Conservation (phyloP, 768 basidiomycete genomes). For the Psilocybe cubensis region DNA sequence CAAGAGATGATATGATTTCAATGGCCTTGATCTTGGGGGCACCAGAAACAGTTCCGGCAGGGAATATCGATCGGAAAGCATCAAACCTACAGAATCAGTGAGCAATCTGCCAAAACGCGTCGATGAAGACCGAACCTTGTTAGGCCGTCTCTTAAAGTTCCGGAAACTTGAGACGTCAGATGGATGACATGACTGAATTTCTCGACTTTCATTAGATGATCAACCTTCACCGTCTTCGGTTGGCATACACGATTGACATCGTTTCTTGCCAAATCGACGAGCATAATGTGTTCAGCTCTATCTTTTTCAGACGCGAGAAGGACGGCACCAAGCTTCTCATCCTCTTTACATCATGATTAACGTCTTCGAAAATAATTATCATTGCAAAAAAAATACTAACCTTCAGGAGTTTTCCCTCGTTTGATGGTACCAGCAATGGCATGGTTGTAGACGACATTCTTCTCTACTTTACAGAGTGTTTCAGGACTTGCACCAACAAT, state of each 20-base stretch:
- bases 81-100: conserved; percentile 69
- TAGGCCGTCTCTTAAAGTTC: conserved; percentile 76
- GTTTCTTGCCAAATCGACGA: conserved; percentile 96
- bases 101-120: not conserved
- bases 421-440: conserved; percentile 96
- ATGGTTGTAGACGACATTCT: conserved; percentile 93
- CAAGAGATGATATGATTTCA: conserved; percentile 85
- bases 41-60: conserved; percentile 97
- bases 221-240: conserved; percentile 94
- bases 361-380: not conserved
- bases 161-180: conserved; percentile 94
- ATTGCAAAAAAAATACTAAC: conserved; percentile 44
- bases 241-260: conserved; percentile 98
- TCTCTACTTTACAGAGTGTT: conserved; percentile 94
- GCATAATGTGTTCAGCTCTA: conserved; percentile 98
- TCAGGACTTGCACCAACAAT: conserved; percentile 99
- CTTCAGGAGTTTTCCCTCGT: conserved; percentile 84
- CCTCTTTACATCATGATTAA: conserved; percentile 79
- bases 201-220: conserved; percentile 90
- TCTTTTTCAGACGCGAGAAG: conserved; percentile 91
- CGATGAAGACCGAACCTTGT: conserved; percentile 60
- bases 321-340: conserved; percentile 72
- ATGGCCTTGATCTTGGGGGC: conserved; percentile 99
- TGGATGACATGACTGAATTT: conserved; percentile 99
- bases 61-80: conserved; percentile 98